Evolutionary conservation across 2,329 filamentous ascomycete genomes (phyloP), one percentile per base, ranked within the genome.

Genomic region (Emmonsiellopsis sp.): DNA sequence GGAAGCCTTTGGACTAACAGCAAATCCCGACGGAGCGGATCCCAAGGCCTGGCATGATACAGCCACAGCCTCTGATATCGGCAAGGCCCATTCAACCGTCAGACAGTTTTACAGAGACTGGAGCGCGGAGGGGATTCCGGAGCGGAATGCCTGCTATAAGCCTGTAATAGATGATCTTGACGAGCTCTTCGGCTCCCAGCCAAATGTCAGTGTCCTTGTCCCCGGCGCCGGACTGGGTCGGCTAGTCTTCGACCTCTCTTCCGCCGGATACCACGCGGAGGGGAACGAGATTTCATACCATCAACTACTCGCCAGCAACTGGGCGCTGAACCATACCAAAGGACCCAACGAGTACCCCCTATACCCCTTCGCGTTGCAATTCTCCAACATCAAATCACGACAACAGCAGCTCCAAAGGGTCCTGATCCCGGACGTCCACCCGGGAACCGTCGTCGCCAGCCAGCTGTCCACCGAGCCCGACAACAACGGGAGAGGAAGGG

Each of bases 211-310:
- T 44, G 83, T 98, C 0, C 79, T 98, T 0, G 85, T 97, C 0
- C 93, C 93, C 0, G 93, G 93, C 0, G 91, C 92, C 3, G 93
- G 93, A 0, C 76, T 98, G 2, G 93, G 89, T 2, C 81, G 93
- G 11, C 75, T 97, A 2, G 88, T 97, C 0, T 95, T 94, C 63
- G 93, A 98, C 44, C 76, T 97, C 11, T 89, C 85, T 65, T 74
- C 74, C 31, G 76, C 74, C 1, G 91, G 93, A 9, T 94, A 84
- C 68, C 73, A 80, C 9, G 81, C 83, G 0, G 90, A 96, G 68
- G 92, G 92, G 31, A 97, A 96, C 65, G 88, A 98, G 71, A 95
- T 97, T 57, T 96, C 91, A 2, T 97, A 95, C 65, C 93, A 98
- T 68, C 89, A 95, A 67, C 80, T 98, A n/a, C 77, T 97, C 54